These are phyloP conservation scores for Aspergillus kassunensis DNA, from an alignment of 495 filamentous ascomycete genomes.

Conservation along the genomic window DNA sequence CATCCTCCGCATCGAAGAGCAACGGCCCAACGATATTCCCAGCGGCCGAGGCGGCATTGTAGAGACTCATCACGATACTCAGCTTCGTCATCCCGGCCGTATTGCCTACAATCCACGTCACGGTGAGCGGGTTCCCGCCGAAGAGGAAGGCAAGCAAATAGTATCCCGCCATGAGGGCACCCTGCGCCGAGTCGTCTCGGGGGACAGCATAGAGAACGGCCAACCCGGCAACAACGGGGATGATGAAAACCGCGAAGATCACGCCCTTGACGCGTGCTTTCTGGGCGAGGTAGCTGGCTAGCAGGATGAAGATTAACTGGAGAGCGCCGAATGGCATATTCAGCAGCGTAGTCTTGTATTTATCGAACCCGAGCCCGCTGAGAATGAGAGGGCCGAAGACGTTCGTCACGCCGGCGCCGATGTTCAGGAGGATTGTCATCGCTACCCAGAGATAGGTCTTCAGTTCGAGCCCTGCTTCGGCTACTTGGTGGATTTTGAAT, in stretches of 20 bases:
- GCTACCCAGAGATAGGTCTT: slow-evolving; percentile 48
- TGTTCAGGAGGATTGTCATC: slow-evolving; percentile 57
- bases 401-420: slow-evolving; percentile 57
- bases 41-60: slow-evolving; percentile 39
- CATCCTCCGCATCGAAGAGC: slow-evolving; percentile 39
- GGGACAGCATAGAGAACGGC: slow-evolving; percentile 52
- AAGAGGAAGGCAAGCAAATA: slow-evolving; percentile 61
- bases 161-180: slow-evolving; percentile 51
- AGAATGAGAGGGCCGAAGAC: slow-evolving; percentile 60
- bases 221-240: slow-evolving; percentile 55
- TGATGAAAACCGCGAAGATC: slow-evolving; percentile 43
- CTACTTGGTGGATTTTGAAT: slow-evolving; percentile 44
- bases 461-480: slow-evolving; percentile 43
- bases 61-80: slow-evolving; percentile 49
- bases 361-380: slow-evolving; percentile 54
- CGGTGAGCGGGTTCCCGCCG: slow-evolving; percentile 47
- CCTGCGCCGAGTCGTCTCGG: slow-evolving; percentile 33
- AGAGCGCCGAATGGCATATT: slow-evolving; percentile 50
- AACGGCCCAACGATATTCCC: slow-evolving; percentile 49
- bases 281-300: slow-evolving; percentile 44
- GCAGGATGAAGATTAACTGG: slow-evolving; percentile 41
- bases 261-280: slow-evolving; percentile 48
- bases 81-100: slow-evolving; percentile 51
- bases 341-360: slow-evolving; percentile 48
- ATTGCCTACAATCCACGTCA: slow-evolving; percentile 50